Base-by-base conservation (phyloP, 2,329 filamentous ascomycete species). In the Pseudogymnoascus sp. region DNA sequence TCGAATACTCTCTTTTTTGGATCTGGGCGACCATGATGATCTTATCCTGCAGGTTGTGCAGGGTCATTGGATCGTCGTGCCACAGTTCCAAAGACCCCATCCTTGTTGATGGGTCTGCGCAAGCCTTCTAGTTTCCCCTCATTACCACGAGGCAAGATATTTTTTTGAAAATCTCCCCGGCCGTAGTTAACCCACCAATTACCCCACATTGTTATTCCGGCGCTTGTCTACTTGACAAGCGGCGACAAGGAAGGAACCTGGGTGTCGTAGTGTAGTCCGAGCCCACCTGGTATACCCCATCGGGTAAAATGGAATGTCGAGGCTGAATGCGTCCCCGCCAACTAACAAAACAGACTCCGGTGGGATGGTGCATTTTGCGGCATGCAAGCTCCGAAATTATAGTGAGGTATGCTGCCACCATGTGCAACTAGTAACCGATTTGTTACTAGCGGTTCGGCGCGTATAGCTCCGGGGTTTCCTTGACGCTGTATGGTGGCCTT, bases 141-240 rank as follows among this genome's bases (percentile, higher is more conserved):
- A 56, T 56, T 31, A 33, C 29, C 50, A 33, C 50, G 17, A 19
- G 50, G n/a, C 23, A 53, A 11, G 46, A 53, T 53, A 56, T 56
- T 13, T 19, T 33, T 56, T n/a, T 33, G 10, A 33, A 33, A 56
- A 33, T 26, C 17, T 33, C 50, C 50, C 17, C 50, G 50, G 50
- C 50, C 29, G 50, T 5, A 56, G 26, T 56, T 56, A 56, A 56
- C 50, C 50, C 50, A 56, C 50, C 50, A 56, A 56, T 56, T 56
- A 56, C 50, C 50, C 50, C 50, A 56, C 26, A 56, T 56, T 56
- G 29, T 31, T 19, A 56, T 31, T 56, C n/a, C 31, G 50, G 29
- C 50, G 50, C 50, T 56, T 19, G 50, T 33, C 29, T 19, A 56
- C n/a, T 19, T 56, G 50, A 56, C 50, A 56, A 33, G 50, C 26